Evolutionary conservation across 805 yeast genomes (phyloP), one percentile per base, ranked within the genome.

Genomic region (Teunomyces gatunensis): DNA sequence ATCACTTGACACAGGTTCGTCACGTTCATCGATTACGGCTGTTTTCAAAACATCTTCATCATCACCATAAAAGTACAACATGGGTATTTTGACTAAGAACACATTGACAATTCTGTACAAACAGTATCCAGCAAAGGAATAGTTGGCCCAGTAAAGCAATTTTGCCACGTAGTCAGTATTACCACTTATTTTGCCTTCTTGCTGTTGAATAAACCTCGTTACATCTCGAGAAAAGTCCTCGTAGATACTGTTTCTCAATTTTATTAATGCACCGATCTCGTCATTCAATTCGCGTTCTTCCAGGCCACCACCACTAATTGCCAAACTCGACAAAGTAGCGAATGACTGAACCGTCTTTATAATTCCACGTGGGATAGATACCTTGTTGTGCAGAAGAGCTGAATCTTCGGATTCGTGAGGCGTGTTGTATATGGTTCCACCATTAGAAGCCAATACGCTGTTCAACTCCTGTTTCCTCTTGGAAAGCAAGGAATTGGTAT

Each of bases 51-150:
- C 13, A 13, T 32, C 40, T 12, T 11, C 40, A 13, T 23, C 40
- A 13, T 37, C 40, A 20, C 29, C 40, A 37, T 37, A 37, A 10
- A 21, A 6, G 12, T 36, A 29, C 29, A 17, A 21, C 43, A 15
- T 47, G 11, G 81, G 80, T 12, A 78, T 55, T 47, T 70, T 71
- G 33, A 77, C 46, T 2, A 73, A 32, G 37, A 76, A 51, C 34
- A 76, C 77, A 55, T 68, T 71, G 28, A 75, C 39, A 5, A 78
- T 64, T 45, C 80, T 64, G 58, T 79, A 80, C 42, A 74, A 46
- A 61, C 84, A 79, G 60, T 79, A 79, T n/a, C 68, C 37, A 9
- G 78, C 68, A 51, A 79, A 75, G 5, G 57, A 53, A 45, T 54
- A 42, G 49, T 65, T 59, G 42, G 62, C 52, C 45, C 49, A 54